Evolutionary conservation across 495 filamentous ascomycete genomes (phyloP).

Genomic region (Evernia prunastri): DNA sequence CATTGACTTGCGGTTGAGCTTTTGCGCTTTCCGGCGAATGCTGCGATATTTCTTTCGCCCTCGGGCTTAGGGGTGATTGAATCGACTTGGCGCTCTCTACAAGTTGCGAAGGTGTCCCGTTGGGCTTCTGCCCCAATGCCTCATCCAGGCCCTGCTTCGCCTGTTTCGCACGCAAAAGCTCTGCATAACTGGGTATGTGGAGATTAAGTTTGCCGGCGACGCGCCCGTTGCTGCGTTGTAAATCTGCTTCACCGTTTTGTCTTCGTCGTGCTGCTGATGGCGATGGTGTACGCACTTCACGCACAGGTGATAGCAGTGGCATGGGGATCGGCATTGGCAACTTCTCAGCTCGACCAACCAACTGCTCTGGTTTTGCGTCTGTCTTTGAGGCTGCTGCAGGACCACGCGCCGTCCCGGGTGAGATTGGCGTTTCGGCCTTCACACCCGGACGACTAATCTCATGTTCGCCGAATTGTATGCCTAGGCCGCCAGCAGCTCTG

Average conservation of each 20-base stretch:
- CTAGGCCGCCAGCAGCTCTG: slow-evolving; percentile 16
- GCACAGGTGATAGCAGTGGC: slow-evolving; percentile 41
- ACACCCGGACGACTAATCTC: slow-evolving; percentile 12
- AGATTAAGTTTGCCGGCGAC: slow-evolving; percentile 16
- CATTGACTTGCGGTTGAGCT: slow-evolving; percentile 22
- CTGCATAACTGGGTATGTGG: slow-evolving; percentile 23
- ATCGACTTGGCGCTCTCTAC: slow-evolving; percentile 4
- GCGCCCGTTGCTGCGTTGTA: slow-evolving; percentile 9
- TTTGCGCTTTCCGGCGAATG: slow-evolving; percentile 11
- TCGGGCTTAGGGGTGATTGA: slow-evolving; percentile 9
- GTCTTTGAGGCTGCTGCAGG: slow-evolving; percentile 14
- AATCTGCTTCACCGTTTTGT: slow-evolving; percentile 7
- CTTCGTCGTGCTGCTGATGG: slow-evolving; percentile 33
- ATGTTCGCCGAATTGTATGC: slow-evolving; percentile 25
- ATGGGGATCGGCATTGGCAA: slow-evolving; percentile 12
- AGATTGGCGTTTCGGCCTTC: slow-evolving; percentile 11
- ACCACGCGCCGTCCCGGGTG: slow-evolving; percentile 8
- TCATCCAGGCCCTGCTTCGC: slow-evolving; percentile 30
- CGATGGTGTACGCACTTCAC: slow-evolving; percentile 42
- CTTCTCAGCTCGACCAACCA: slow-evolving; percentile 16
- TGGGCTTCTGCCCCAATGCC: slow-evolving; percentile 33
- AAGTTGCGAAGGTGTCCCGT: slow-evolving; percentile 24
- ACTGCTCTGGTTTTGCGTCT: slow-evolving; percentile 14
- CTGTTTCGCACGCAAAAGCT: slow-evolving; percentile 13
- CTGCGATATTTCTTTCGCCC: slow-evolving; percentile 5